Base-by-base conservation (phyloP, 306 rosid genomes). In the Vigna trinervia region DNA sequence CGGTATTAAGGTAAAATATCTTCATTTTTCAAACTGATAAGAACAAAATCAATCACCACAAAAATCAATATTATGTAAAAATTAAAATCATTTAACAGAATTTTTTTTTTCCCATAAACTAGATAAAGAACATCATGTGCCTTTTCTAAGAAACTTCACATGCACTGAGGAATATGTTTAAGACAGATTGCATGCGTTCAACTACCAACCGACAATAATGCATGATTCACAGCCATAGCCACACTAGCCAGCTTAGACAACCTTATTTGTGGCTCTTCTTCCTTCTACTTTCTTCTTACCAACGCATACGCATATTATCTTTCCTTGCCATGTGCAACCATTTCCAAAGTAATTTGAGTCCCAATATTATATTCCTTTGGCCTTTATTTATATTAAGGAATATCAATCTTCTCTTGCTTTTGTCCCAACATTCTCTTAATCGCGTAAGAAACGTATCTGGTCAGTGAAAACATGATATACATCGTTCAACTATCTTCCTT, bases 161-260 rank as follows among this genome's bases (percentile, higher is more conserved):
- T 13, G 69, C 38, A 47, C 12, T 47, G 78, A 78, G 62, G 47
- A 13, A 17, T 54, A 76, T 45, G 72, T 58, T 47, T 22, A 26
- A 80, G 71, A 79, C 71, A 75, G 64, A 70, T 12, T 81, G 75
- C 78, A 64, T 59, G 67, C 56, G 51, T 48, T 85, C 72, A 81
- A 81, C 85, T 12, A 78, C 88, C 81, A 69, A 74, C 56, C 78
- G 57, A 72, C 85, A 43, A 54, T 15, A 23, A 19, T 83, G 83
- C 62, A 20, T 83, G 83, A 48, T 57, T 23, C 34, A 78, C 83
- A 74, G 50, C 77, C 48, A 47, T 50, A 14, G 62, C 62, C 47
- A 52, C 43, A 28, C 20, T 30, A 60, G 66, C 66, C 66, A 60
- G 68, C 68, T 61, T 61, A 14, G 68, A 60, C 5, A 61, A 32